Evolutionary conservation across 2,329 filamentous ascomycete species (phyloP).

Genomic region (Trichoderma lentiforme): DNA sequence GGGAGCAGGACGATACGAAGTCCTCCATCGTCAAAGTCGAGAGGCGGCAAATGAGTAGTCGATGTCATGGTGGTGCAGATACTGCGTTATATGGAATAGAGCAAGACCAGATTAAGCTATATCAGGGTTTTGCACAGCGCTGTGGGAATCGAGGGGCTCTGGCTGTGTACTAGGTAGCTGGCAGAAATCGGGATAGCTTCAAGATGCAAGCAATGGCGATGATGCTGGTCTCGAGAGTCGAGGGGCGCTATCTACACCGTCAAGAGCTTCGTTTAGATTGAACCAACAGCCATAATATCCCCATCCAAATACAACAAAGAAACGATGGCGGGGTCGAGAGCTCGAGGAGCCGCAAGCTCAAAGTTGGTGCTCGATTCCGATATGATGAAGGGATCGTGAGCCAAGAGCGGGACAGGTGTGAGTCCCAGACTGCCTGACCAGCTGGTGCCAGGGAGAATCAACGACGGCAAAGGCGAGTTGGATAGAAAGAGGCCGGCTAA

Average conservation of each 20-base stretch:
- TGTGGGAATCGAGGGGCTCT: background rate
- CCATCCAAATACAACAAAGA: background rate
- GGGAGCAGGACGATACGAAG: slow-evolving; percentile 32
- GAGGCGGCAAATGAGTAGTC: slow-evolving; percentile 28
- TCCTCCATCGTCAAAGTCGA: slow-evolving; percentile 29
- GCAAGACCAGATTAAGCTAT: background rate
- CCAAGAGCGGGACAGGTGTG: background rate
- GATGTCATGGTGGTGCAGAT: slow-evolving; percentile 26
- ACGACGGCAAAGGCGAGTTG: background rate
- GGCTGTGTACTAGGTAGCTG: background rate
- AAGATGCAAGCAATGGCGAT: background rate
- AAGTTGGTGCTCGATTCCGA: background rate
- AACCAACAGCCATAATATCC: slow-evolving; percentile 15
- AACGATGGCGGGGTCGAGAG: background rate
- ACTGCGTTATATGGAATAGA: background rate
- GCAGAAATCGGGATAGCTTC: background rate
- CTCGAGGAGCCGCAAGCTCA: background rate
- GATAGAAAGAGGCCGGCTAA: background rate
- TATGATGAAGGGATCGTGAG: background rate
- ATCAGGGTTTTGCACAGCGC: background rate
- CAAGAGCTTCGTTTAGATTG: background rate
- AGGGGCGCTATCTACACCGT: slow-evolving; percentile 5
- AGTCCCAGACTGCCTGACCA: background rate
- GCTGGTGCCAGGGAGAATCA: background rate
- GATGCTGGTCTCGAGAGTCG: background rate